phyloP scores from a whole-genome alignment of 805 yeast species.

The Hanseniaspora vineae region DNA sequence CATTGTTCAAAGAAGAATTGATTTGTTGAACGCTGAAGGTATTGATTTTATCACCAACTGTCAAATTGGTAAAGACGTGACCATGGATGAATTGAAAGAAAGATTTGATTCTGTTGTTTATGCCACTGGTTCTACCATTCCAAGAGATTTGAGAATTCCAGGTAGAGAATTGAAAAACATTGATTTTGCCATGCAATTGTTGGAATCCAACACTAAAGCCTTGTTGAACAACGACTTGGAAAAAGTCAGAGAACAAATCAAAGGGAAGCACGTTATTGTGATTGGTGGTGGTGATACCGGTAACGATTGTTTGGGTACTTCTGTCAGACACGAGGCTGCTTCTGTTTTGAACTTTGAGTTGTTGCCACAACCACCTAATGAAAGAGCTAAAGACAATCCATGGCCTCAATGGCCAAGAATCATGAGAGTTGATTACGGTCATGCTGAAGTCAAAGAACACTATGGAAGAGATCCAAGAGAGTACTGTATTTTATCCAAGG shows the following conservation, averaged over 20 bases:
- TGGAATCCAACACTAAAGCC: conserved; percentile 82
- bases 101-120: conserved; percentile 73
- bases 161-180: conserved; percentile 86
- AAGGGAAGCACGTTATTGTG: conserved; percentile 85
- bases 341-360: conserved; percentile 90
- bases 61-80: conserved; percentile 73
- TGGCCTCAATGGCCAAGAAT: conserved; percentile 99
- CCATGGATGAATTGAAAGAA: conserved; percentile 53
- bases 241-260: conserved; percentile 54
- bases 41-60: conserved; percentile 63
- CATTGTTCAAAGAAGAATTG: conserved; percentile 86
- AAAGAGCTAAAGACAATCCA: conserved; percentile 88
- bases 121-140: conserved; percentile 92
- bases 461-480: conserved; percentile 97
- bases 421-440: conserved; percentile 97
- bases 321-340: conserved; percentile 94
- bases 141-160: conserved; percentile 88
- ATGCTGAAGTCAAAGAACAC: conserved; percentile 85
- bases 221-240: conserved; percentile 70
- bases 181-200: conserved; percentile 87
- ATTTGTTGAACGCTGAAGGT: conserved; percentile 84
- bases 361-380: conserved; percentile 80
- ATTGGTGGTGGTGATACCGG: conserved; percentile 99
- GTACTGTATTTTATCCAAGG: conserved; percentile 88
- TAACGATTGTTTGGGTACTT: conserved; percentile 95